Conservation (phyloP, 164 flowering plant species). For the Vitis rupestris region DNA sequence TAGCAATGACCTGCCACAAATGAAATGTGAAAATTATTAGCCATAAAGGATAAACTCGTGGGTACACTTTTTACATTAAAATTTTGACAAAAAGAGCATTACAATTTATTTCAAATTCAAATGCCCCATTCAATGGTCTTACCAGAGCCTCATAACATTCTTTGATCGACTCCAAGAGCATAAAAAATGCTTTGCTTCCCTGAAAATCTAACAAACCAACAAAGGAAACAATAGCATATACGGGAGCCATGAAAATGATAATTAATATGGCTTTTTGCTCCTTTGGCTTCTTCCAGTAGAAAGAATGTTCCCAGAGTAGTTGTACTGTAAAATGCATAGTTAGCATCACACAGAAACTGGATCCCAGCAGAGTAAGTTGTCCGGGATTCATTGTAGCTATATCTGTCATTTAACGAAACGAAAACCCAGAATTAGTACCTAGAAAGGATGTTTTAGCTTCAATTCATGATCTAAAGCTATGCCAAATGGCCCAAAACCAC, state of each 20-base stretch:
- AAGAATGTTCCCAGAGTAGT: slow-evolving; percentile 82
- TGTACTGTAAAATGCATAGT: slow-evolving; percentile 81
- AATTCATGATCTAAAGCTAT: too few species aligned
- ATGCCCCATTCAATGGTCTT: slow-evolving; percentile 9
- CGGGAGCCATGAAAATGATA: slow-evolving; percentile 90
- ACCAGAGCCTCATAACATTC: slow-evolving; percentile 97
- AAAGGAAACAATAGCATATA: slow-evolving; percentile 76
- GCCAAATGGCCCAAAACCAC: too few species aligned
- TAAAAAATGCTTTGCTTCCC: slow-evolving; percentile 86
- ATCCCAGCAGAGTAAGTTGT: slow-evolving; percentile 63
- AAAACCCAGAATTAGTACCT: too few species aligned
- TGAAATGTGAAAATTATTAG: background rate
- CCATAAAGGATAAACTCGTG: background rate
- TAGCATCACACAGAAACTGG: slow-evolving; percentile 56
- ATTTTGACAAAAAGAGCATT: too few species aligned
- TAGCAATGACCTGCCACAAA: slow-evolving; percentile 79
- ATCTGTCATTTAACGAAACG: slow-evolving; percentile 22
- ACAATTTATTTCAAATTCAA: too few species aligned
- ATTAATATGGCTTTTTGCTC: slow-evolving; percentile 90
- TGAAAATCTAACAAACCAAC: slow-evolving; percentile 72
- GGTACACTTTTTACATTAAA: background rate
- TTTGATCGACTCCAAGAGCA: slow-evolving; percentile 76
- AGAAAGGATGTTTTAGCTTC: too few species aligned
- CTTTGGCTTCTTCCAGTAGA: slow-evolving; percentile 96
- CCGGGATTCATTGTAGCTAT: slow-evolving; percentile 44